Evolutionary conservation across 2,329 filamentous ascomycete species (phyloP).

Genomic region (Aspergillus eucalypticola): DNA sequence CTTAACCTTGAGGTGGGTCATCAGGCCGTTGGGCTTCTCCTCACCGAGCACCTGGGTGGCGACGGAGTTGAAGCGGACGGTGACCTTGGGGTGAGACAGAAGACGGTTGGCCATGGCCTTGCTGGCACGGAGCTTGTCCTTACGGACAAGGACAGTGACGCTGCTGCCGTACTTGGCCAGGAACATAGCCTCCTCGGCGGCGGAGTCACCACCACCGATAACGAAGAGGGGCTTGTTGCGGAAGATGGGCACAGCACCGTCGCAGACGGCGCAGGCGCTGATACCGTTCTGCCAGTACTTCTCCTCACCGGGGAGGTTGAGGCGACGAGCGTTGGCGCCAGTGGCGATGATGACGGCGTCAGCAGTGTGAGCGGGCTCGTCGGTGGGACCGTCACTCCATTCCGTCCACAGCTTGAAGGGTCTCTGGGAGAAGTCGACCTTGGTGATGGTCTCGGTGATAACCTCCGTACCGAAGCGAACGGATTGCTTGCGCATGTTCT

Average conservation of each 20-base stretch:
- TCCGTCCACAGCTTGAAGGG: slow-evolving; percentile 96
- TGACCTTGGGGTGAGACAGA: slow-evolving; percentile 81
- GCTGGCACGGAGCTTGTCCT: slow-evolving; percentile 80
- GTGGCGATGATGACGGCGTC: slow-evolving; percentile 94
- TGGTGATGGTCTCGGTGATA: slow-evolving; percentile 86
- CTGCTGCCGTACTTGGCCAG: slow-evolving; percentile 96
- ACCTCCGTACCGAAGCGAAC: slow-evolving; percentile 90
- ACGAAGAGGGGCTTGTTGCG: slow-evolving; percentile 93
- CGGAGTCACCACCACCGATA: slow-evolving; percentile 94
- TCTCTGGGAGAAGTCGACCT: slow-evolving; percentile 76
- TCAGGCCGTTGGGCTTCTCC: slow-evolving; percentile 70
- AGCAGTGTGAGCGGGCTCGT: slow-evolving; percentile 75
- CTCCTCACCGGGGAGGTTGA: slow-evolving; percentile 83
- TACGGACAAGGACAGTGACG: slow-evolving; percentile 89
- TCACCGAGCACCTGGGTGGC: slow-evolving; percentile 84
- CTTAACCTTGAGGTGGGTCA: slow-evolving; percentile 84
- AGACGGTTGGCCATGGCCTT: slow-evolving; percentile 90
- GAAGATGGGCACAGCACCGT: slow-evolving; percentile 96
- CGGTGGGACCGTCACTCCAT: slow-evolving; percentile 71
- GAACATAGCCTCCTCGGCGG: slow-evolving; percentile 96
- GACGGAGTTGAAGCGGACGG: slow-evolving; percentile 80
- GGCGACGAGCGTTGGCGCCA: slow-evolving; percentile 83
- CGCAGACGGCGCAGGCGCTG: slow-evolving; percentile 94
- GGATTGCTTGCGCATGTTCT: slow-evolving; percentile 90
- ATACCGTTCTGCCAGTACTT: slow-evolving; percentile 98